phyloP scores from a whole-genome alignment of 441 rosid species.

The Aleurites moluccanus region DNA sequence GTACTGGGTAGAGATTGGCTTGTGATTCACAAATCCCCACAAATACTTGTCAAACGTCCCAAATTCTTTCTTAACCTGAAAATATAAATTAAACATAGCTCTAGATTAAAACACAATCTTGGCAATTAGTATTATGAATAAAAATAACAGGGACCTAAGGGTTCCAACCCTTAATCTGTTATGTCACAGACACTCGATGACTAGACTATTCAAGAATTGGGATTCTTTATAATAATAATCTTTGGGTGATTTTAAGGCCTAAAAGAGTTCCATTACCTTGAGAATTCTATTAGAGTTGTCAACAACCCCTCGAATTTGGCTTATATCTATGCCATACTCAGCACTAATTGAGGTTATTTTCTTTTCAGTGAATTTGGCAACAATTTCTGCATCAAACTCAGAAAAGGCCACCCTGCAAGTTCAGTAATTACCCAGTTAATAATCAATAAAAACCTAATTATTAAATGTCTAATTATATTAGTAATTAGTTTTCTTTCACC shows the following conservation, averaged over 20 bases:
- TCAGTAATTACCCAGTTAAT: neutral
- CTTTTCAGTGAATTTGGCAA: conserved; percentile 57
- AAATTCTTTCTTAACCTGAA: conserved; percentile 51
- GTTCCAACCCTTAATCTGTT: too few species aligned
- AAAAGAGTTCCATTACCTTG: conserved; percentile 38
- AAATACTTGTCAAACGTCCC: conserved; percentile 67
- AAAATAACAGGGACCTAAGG: too few species aligned
- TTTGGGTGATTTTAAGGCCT: too few species aligned
- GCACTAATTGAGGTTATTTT: conserved; percentile 43
- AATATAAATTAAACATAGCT: neutral
- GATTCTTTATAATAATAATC: too few species aligned
- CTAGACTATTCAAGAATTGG: too few species aligned
- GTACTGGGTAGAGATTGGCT: conserved; percentile 50
- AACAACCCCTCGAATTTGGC: conserved; percentile 59
- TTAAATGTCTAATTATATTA: too few species aligned
- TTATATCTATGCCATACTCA: conserved; percentile 47
- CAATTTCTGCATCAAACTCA: conserved; percentile 55
- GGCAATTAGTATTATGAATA: too few species aligned
- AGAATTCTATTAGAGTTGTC: conserved; percentile 63
- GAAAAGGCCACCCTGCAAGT: conserved; percentile 58
- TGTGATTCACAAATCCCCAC: conserved; percentile 66
- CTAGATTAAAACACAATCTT: neutral
- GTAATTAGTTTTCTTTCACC: neutral
- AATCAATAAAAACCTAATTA: neutral
- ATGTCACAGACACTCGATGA: too few species aligned